Conservation (phyloP, 306 rosid genomes). For the Acmispon strigosus region DNA sequence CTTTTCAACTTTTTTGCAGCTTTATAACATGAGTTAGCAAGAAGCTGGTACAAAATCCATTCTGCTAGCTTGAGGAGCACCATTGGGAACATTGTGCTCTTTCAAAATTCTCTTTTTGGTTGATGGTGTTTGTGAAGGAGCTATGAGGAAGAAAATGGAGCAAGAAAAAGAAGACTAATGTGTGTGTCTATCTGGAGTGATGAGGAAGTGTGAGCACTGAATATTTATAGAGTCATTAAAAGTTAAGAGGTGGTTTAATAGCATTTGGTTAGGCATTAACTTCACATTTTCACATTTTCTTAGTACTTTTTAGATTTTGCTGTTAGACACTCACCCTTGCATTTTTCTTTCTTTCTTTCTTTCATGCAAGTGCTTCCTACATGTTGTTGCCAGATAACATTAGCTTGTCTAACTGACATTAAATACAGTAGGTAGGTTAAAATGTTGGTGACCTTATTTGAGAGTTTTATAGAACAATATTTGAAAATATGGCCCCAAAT, state of each 20-base stretch:
- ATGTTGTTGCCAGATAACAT: slow-evolving; percentile 15
- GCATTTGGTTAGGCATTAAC: slow-evolving; percentile 65
- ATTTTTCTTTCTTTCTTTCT: neutral
- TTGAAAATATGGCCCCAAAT: neutral
- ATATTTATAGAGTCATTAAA: slow-evolving; percentile 48
- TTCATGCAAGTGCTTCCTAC: slow-evolving; percentile 22
- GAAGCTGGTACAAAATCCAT: slow-evolving; percentile 51
- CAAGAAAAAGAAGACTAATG: too few relatives aligned
- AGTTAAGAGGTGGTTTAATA: slow-evolving; percentile 21
- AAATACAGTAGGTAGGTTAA: slow-evolving; percentile 36
- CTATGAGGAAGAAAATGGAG: neutral
- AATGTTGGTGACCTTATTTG: slow-evolving; percentile 58
- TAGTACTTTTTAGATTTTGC: neutral
- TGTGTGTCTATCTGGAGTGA: slow-evolving; percentile 1
- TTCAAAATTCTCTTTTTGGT: neutral
- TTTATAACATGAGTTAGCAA: slow-evolving; percentile 56
- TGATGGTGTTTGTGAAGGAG: neutral
- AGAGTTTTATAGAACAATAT: neutral
- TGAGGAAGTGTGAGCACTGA: slow-evolving; percentile 20
- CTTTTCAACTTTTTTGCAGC: slow-evolving; percentile 67
- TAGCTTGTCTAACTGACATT: slow-evolving; percentile 13
- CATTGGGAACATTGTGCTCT: slow-evolving; percentile 41
- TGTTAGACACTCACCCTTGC: too few relatives aligned
- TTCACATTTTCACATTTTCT: slow-evolving; percentile 6
- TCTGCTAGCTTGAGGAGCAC: slow-evolving; percentile 46